Evolutionary conservation across 2,329 filamentous ascomycete species (phyloP).

Genomic region (Fusarium robinianum): DNA sequence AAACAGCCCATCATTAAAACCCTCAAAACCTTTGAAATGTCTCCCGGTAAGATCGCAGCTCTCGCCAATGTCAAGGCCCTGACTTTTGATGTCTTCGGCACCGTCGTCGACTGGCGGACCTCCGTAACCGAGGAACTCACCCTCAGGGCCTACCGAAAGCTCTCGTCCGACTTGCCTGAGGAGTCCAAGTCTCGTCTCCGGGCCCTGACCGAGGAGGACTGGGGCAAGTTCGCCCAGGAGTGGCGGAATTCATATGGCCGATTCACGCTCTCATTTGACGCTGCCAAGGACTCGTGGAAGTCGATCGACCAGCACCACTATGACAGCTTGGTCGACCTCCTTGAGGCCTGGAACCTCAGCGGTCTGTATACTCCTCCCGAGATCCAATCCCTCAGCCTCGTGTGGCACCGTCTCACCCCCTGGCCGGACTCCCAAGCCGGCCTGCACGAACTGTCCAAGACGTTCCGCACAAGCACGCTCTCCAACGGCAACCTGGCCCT

Average conservation of each 20-base stretch:
- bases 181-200: constrained; percentile 53
- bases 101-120: constrained; percentile 77
- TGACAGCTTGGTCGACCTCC: constrained; percentile 62
- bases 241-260: constrained; percentile 68
- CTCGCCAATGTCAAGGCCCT: constrained; percentile 58
- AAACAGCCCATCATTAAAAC: too few relatives aligned
- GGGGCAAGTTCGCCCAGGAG: constrained; percentile 67
- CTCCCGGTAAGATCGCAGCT: constrained; percentile 32
- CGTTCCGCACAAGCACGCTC: constrained; percentile 66
- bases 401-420: constrained; percentile 74
- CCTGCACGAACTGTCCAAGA: constrained; percentile 53
- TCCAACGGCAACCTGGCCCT: constrained; percentile 75
- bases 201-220: constrained; percentile 60
- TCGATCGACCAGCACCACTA: constrained; percentile 75
- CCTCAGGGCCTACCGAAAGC: constrained; percentile 53
- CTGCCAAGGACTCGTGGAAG: constrained; percentile 58
- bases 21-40: constrained; percentile 30
- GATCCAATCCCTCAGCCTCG: constrained; percentile 64
- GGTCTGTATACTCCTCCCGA: constrained; percentile 67
- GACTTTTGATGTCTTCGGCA: constrained; percentile 79
- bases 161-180: constrained; percentile 53
- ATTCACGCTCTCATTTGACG: constrained; percentile 62
- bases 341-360: constrained; percentile 58
- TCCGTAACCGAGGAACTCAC: constrained; percentile 65
- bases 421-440: constrained; percentile 68